Conservation (phyloP, 1,139 yeast species). For the Sugiyamaella sp. region DNA sequence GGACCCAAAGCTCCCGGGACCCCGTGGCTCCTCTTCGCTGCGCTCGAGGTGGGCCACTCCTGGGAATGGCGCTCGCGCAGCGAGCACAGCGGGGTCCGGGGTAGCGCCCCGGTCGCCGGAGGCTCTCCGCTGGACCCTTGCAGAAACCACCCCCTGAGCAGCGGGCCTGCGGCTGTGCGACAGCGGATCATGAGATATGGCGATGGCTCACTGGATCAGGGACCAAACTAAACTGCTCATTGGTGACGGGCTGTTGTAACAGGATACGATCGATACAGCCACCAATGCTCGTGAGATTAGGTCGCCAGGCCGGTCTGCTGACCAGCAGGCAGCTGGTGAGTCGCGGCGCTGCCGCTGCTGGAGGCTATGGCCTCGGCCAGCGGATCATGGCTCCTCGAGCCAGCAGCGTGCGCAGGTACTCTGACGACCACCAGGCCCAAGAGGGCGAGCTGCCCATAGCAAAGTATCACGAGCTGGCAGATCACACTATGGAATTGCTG, state of each 20-base stretch:
- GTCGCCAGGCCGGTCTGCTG: not conserved
- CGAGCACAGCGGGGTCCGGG: conserved; percentile 2
- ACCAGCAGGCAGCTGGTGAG: not conserved
- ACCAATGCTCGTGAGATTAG: not conserved
- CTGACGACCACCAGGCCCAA: not conserved
- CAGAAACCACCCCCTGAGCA: too few relatives aligned
- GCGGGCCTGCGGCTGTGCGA: too few relatives aligned
- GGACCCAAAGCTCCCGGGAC: not conserved
- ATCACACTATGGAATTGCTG: conserved; percentile 64
- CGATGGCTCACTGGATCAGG: not conserved
- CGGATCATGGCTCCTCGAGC: not conserved
- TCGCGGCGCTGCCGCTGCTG: too few relatives aligned
- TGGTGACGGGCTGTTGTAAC: not conserved
- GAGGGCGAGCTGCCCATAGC: conserved; percentile 29
- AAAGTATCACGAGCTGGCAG: conserved; percentile 62
- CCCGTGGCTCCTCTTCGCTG: not conserved
- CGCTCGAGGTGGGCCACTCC: too few relatives aligned
- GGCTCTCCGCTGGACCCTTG: not conserved
- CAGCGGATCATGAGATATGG: not conserved
- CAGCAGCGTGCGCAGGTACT: conserved; percentile 2
- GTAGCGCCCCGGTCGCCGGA: conserved; percentile 1
- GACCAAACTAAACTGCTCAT: not conserved
- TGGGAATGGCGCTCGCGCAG: too few relatives aligned
- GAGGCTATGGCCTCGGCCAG: not conserved
- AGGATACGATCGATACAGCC: not conserved